Evolutionary conservation across 192 early-diverging fungal genomes (phyloP), one percentile per base, ranked within the genome.

Genomic region (Haplosporangium gracile): DNA sequence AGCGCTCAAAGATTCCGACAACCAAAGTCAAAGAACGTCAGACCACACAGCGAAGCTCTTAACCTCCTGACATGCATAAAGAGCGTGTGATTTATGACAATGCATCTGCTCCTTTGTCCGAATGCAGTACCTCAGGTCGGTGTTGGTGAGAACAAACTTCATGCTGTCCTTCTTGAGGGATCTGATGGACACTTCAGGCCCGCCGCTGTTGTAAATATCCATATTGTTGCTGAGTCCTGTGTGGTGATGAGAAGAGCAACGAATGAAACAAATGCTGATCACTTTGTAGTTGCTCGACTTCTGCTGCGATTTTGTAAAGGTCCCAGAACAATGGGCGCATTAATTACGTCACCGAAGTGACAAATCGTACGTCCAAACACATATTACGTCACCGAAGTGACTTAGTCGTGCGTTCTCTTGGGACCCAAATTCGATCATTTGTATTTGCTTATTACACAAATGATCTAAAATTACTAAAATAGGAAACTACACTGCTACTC

Each of bases 141-240:
- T 95, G 88, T 98, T 96, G 82, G 91, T 94, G 20, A 99, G 91
- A 24, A 95, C 92, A 82, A 99, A 98, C 79, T 93, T 92, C 43
- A 99, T 91, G 63, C 83, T 88, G 78, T 92, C 89, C 49, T 89
- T 90, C 39, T 89, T 88, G 24, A 93, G 74, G 51, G 93, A 89
- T 83, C 90, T 85, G 82, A 93, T 93, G 36, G 82, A 91, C 47
- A 94, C 90, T 42, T 92, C 90, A 6, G 94, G 94, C 68, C 83
- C 83, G 8, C 83, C 83, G 36, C 63, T 80, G 55, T 80, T 85
- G 39, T 85, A 85, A 10, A 85, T 85, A 57, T 85, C 83, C 83
- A 85, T 85, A 55, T 22, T 85, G 71, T 55, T 51, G 29, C 60
- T 32, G 60, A 32, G 60, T 65, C 60, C 60, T 32, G 60, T 34